Conservation (phyloP, 2,329 filamentous ascomycete species). For the Diaporthe longicolla region DNA sequence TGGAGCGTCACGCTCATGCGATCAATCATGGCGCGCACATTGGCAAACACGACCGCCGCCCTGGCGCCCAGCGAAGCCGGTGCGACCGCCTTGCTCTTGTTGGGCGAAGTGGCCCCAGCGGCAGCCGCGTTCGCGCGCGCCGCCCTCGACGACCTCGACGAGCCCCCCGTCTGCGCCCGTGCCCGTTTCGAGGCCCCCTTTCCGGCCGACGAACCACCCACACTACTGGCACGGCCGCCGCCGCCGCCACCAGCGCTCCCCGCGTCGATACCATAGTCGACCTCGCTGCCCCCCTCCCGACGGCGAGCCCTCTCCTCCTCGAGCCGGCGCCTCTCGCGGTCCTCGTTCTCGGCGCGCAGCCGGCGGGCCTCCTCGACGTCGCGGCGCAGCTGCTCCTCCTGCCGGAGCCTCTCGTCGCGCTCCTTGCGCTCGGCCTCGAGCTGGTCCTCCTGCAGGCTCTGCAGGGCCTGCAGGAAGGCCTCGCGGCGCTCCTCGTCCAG, state of each 20-base stretch:
- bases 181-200: constrained; percentile 27
- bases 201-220: constrained; percentile 52
- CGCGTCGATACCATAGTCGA: constrained; percentile 78
- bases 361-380: constrained; percentile 71
- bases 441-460: constrained; percentile 87
- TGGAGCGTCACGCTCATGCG: constrained; percentile 65
- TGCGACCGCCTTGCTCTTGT: constrained; percentile 51
- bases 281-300: constrained; percentile 65
- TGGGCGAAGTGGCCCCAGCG: constrained; percentile 32
- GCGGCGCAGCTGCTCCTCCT: constrained; percentile 69
- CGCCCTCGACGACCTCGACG: constrained; percentile 34
- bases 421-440: constrained; percentile 77
- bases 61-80: constrained; percentile 60
- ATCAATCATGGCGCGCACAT: constrained; percentile 66
- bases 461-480: constrained; percentile 87
- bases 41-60: constrained; percentile 67
- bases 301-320: constrained; percentile 67
- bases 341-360: constrained; percentile 71
- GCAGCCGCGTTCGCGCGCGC: constrained; percentile 37
- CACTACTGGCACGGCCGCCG: constrained; percentile 48
- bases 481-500: constrained; percentile 94
- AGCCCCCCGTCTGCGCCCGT: constrained; percentile 10
- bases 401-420: constrained; percentile 68
- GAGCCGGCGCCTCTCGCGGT: constrained; percentile 65
- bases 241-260: background rate